Evolutionary conservation across 805 yeast species (phyloP), one percentile per base, ranked within the genome.

Genomic region (Teunomyces stri): DNA sequence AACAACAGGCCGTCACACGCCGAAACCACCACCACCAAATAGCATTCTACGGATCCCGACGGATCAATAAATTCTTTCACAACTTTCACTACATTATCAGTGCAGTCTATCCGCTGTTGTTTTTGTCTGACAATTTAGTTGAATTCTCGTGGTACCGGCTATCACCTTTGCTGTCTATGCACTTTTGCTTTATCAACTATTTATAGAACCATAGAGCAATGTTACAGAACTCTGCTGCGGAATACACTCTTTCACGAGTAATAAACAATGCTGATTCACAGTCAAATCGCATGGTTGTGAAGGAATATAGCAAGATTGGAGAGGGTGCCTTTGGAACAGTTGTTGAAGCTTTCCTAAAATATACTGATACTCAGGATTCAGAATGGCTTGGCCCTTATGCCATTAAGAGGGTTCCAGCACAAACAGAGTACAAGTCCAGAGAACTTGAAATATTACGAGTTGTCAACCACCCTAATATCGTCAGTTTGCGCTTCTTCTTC

Each of bases 241-340:
- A 73, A 51, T 73, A 70, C 51, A 54, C 66, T 11, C 54, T 69
- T 42, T 63, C 64, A 38, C 62, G 64, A 43, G 92, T 87, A 41
- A 79, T 84, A 30, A 79, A 84, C 44, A 84, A 82, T 60, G 70
- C 72, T 46, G 75, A 84, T 2, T 76, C 77, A 39, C 62, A 66
- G 11, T 67, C 78, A 5, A 72, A 74, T 55, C 79, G 82, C 45
- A 87, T 87, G 92, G 68, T 81, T 30, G 78, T 87, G 18, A 80
- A 76, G 54, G 92, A 87, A 58, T 81, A 83, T 60, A 82, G 83
- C 49, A 80, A 82, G 58, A 85, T 87, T 44, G 95, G 95, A 9
- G 89, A 87, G 65, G 95, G 95, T 36, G 94, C 94, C 4, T 87
- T 87, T 60, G 95, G 95, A 33, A 85, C 89, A 2, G 95, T 87